These are phyloP conservation scores for Aspergillus cavernicola DNA, from an alignment of 495 filamentous ascomycete genomes.

Conservation along the genomic window DNA sequence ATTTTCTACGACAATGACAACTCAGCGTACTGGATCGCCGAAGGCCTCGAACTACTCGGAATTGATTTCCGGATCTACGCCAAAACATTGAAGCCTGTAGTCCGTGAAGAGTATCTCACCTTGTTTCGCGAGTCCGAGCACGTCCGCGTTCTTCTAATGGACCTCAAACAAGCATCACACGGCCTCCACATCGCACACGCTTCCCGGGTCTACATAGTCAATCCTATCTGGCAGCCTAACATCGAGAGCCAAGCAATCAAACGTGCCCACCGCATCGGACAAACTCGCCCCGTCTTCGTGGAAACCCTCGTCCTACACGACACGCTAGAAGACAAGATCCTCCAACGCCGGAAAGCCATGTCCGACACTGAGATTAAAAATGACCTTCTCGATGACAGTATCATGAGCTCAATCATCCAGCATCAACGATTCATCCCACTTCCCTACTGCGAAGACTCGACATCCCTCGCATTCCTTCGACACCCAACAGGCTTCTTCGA, in stretches of 20 bases:
- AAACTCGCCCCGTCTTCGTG: slow-evolving; percentile 73
- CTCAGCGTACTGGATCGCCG: slow-evolving; percentile 75
- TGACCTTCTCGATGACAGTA: slow-evolving; percentile 67
- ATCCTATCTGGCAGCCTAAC: slow-evolving; percentile 80
- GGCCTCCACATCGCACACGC: slow-evolving; percentile 81
- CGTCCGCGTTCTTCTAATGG: slow-evolving; percentile 79
- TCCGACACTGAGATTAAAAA: slow-evolving; percentile 67
- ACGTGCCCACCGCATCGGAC: slow-evolving; percentile 83
- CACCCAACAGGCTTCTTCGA: slow-evolving; percentile 36
- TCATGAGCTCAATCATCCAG: slow-evolving; percentile 75
- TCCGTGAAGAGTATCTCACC: slow-evolving; percentile 67
- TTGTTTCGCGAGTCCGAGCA: slow-evolving; percentile 66
- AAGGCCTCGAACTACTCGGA: slow-evolving; percentile 74
- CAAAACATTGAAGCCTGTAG: slow-evolving; percentile 55
- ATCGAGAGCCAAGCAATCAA: slow-evolving; percentile 92
- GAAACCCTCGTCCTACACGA: slow-evolving; percentile 81
- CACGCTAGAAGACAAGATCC: slow-evolving; percentile 83
- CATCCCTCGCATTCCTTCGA: slow-evolving; percentile 24
- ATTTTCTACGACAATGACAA: slow-evolving; percentile 91
- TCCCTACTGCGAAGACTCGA: slow-evolving; percentile 31
- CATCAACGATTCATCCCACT: slow-evolving; percentile 65
- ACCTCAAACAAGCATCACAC: slow-evolving; percentile 80
- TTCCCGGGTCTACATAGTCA: slow-evolving; percentile 86
- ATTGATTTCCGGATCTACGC: slow-evolving; percentile 82
- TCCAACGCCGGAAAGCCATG: slow-evolving; percentile 72